Evolutionary conservation across 306 rosid genomes (phyloP).

Genomic region (Cicer yamashitae): DNA sequence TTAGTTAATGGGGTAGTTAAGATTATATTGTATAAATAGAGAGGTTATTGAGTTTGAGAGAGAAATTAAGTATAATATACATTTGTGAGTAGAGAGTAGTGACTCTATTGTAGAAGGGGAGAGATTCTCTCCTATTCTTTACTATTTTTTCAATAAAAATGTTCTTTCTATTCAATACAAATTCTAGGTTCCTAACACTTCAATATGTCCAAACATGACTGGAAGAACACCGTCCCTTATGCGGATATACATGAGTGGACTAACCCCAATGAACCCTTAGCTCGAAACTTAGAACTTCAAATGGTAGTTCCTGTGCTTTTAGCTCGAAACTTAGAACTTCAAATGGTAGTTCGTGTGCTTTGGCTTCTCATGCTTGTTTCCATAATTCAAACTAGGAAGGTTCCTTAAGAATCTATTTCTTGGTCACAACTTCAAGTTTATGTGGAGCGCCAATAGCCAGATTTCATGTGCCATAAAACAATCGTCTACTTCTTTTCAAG

Average conservation of each 20-base stretch:
- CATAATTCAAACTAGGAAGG: background rate
- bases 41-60: background rate
- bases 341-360: conserved; percentile 14
- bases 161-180: background rate
- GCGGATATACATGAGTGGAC: conserved; percentile 11
- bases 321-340: conserved; percentile 15
- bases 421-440: conserved; percentile 20
- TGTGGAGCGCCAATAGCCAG: conserved; percentile 16
- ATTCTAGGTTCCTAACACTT: background rate
- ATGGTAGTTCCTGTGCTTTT: conserved; percentile 11
- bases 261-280: conserved; percentile 18
- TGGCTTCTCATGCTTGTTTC: background rate
- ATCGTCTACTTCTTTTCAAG: conserved; percentile 23
- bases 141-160: background rate
- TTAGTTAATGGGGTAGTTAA: background rate
- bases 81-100: background rate
- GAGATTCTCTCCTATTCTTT: background rate
- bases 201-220: background rate
- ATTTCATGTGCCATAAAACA: conserved; percentile 7
- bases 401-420: background rate
- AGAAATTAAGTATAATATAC: background rate
- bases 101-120: no score
- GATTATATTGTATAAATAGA: conserved; percentile 7
- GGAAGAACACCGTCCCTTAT: background rate
- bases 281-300: conserved; percentile 17